Base-by-base conservation (phyloP, 192 early-diverging fungal genomes). In the Coemansia sp. region DNA sequence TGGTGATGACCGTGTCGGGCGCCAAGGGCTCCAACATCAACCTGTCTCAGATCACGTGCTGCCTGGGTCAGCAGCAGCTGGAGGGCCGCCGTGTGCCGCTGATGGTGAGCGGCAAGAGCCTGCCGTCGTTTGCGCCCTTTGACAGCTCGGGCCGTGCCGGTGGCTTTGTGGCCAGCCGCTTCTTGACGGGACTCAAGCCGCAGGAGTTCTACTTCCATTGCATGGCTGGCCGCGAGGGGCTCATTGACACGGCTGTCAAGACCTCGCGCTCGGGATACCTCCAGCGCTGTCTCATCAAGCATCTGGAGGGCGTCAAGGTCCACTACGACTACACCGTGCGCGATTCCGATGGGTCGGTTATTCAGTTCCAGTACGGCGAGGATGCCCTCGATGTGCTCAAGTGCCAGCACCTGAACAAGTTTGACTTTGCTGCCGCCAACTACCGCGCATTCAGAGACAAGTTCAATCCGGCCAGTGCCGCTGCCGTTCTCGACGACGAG, bases 171-270 rank as follows among this genome's bases (percentile, higher is more conserved):
- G 87, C 92, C 36, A 94, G 92, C 57, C 93, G 96, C 66, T 99
- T 97, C 89, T 91, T 99, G 88, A 98, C 95, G 12, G 98, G 98
- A 20, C 94, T 99, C 62, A 91, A 91, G 70, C 96, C 98, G 38
- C 95, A 97, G 62, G 91, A 91, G 75, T 91, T 87, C 76, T 91
- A 89, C 77, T 93, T 92, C 85, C 91, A 94, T 80, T 91, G 94
- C 70, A 99, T 99, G 97, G 96, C 96, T 63, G 97, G 97, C 71
- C 92, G 97, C 81, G 97, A 99, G 86, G 97, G 97, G 64, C 84
- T 99, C n/a, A 98, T 99, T 61, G 97, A 99, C 85, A 99, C 97
- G 8, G 97, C 97, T 63, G 97, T 99, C 76, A 99, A 99, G 85
- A 99, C 97, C 0, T 95, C 96, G 48, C 90, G 94, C 64, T 98